Evolutionary conservation across 805 yeast genomes (phyloP), one percentile per base, ranked within the genome.

Genomic region (Komagataella pastoris): DNA sequence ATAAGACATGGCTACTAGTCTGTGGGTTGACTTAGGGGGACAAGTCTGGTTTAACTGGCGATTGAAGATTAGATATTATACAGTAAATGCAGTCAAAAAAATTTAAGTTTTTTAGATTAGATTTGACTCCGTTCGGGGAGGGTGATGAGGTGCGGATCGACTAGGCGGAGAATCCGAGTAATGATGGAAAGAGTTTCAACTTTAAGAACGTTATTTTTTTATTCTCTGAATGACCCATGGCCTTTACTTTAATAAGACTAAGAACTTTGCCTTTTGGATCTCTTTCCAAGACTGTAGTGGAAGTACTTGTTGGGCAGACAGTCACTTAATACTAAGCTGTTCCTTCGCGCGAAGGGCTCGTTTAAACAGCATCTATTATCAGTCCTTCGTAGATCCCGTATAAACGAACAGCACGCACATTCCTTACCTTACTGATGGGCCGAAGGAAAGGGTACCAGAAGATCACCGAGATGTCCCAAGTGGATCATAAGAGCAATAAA

Each of bases 391-490:
- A 30, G 40, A 30, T n/a, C 40, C 40, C n/a, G 40, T 24, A 30
- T 14, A 7, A 30, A 8, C 40, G 14, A 10, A 30, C n/a, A 6
- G 21, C 18, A 17, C 8, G 21, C 18, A 17, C 50, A 10, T 17
- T n/a, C n/a, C 50, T 21, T n/a, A 30, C 46, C 45, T 21, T 18
- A 24, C 36, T 21, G 24, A 54, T 56, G 58, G 57, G 54, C 17
- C 53, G 67, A 56, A 65, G 61, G 51, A 61, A 59, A 46, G 69
- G 69, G 17, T 65, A 65, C 51, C 66, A 64, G 18, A 63, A 65
- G 46, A 30, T 30, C n/a, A 30, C 40, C 40, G 66, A 62, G 47
- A 59, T 58, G 61, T 58, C 64, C 17, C 65, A 61, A 51, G 57
- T 60, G 21, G 63, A 63, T 44, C 45, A 44, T 19, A 36, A 44